A percentile compares a stretch with the other conserved stretches of the same genome.
Evolutionary conservation across 2,329 filamentous ascomycete genomes (phyloP).

Genomic region (Cladophialophora chaetospira): DNA sequence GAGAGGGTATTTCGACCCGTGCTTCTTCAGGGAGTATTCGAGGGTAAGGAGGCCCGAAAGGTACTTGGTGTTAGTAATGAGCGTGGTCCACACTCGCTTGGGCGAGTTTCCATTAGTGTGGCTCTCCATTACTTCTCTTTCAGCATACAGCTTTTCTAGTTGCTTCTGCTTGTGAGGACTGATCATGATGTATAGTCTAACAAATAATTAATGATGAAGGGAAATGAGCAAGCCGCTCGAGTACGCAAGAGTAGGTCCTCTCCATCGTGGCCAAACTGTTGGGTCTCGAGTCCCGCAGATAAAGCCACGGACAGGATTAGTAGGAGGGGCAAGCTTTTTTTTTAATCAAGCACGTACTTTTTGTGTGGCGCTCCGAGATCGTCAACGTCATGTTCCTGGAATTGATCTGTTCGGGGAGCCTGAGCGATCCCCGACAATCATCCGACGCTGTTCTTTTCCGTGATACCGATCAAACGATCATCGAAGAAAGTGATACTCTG

Average conservation of each 20-base stretch:
- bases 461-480: too few relatives aligned
- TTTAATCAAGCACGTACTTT: background rate
- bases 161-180: background rate
- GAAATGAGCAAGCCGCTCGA: constrained; percentile 9
- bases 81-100: constrained; percentile 74
- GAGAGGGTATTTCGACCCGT: constrained; percentile 71
- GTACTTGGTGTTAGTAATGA: constrained; percentile 83
- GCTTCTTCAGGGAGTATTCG: constrained; percentile 70
- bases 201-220: background rate
- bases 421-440: constrained; percentile 15
- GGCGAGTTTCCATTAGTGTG: background rate
- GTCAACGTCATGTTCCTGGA: background rate
- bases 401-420: constrained; percentile 20
- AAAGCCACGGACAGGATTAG: background rate
- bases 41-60: constrained; percentile 81
- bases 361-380: background rate
- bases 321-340: constrained; percentile 5
- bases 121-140: constrained; percentile 2
- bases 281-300: background rate
- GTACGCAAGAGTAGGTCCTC: background rate
- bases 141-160: background rate
- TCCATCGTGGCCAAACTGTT: constrained; percentile 1
- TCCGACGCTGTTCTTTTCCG: background rate
- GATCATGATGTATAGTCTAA: background rate
- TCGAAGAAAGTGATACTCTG: too few relatives aligned